phyloP scores from a whole-genome alignment of 2,329 filamentous ascomycete genomes.

The Cytospora piceicola region DNA sequence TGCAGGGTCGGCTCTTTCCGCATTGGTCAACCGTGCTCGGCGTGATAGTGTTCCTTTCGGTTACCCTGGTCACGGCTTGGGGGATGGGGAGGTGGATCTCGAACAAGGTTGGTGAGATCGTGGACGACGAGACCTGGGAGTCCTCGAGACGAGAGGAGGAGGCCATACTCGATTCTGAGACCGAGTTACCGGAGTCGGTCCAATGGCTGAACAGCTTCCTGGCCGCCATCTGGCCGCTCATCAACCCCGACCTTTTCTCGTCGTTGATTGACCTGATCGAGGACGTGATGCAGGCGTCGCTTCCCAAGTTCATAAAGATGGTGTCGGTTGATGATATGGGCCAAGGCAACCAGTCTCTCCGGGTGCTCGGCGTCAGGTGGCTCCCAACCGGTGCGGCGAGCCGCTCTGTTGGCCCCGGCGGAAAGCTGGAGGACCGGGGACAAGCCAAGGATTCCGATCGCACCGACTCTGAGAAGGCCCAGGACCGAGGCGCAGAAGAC shows the following conservation, averaged over 20 bases:
- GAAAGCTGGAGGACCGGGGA: conserved; percentile 54
- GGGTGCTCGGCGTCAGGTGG: conserved; percentile 73
- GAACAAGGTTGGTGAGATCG: conserved; percentile 64
- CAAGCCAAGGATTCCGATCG: conserved; percentile 50
- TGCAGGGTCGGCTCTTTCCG: conserved; percentile 22
- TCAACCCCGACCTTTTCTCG: conserved; percentile 76
- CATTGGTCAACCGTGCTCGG: conserved; percentile 35
- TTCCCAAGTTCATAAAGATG: conserved; percentile 72
- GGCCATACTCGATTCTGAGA: conserved; percentile 45
- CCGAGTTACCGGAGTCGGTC: conserved; percentile 65
- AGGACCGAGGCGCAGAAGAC: conserved; percentile 38
- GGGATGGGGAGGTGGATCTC: conserved; percentile 62
- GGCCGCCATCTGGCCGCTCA: conserved; percentile 70
- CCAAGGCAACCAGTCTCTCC: conserved; percentile 72
- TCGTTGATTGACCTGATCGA: conserved; percentile 72
- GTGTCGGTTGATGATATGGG: conserved; percentile 76
- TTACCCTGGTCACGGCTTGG: conserved; percentile 33
- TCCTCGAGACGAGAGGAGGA: conserved; percentile 60
- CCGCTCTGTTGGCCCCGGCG: conserved; percentile 61
- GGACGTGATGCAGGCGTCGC: conserved; percentile 78
- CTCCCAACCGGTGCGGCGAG: conserved; percentile 72
- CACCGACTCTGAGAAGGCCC: conserved; percentile 45
- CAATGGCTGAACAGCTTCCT: conserved; percentile 74
- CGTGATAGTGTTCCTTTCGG: conserved; percentile 42
- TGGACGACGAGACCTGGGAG: conserved; percentile 73